These are phyloP conservation scores for Flaveria trinervia DNA, from an alignment of 129 eudicot species.

Conservation along the genomic window DNA sequence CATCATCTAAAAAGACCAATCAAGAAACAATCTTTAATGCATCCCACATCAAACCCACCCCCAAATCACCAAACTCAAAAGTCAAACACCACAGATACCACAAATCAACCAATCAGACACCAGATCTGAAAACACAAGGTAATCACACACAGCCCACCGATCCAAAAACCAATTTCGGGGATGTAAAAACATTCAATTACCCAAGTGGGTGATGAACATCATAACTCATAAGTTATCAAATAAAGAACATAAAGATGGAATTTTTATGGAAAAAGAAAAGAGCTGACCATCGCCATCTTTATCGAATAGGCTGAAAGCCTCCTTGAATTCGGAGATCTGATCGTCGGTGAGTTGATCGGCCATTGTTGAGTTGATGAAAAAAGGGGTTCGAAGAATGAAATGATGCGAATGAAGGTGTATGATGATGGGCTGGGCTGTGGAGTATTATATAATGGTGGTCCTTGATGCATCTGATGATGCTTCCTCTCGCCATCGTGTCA, in stretches of 20 bases:
- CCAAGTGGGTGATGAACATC: too few relatives aligned
- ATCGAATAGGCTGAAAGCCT: constrained; percentile 65
- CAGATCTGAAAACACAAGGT: constrained; percentile 25
- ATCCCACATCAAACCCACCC: neutral
- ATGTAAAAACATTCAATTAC: constrained; percentile 2
- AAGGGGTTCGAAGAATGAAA: constrained; percentile 1
- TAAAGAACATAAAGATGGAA: neutral
- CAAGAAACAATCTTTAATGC: neutral
- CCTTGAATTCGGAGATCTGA: constrained; percentile 74
- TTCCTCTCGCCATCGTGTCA: constrained; percentile 29
- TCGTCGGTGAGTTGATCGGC: constrained; percentile 68
- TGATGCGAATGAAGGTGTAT: neutral
- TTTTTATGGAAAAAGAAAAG: neutral
- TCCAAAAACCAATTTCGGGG: neutral
- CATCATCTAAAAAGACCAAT: neutral
- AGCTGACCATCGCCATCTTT: constrained; percentile 62
- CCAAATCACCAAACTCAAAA: constrained; percentile 12
- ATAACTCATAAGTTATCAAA: neutral
- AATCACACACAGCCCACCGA: neutral
- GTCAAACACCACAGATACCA: constrained; percentile 18
- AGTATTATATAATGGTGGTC: constrained; percentile 38
- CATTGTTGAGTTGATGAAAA: constrained; percentile 32
- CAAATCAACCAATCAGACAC: constrained; percentile 22
- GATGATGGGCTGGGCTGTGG: constrained; percentile 25
- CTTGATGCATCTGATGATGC: constrained; percentile 26